Evolutionary conservation across 164 flowering plant species (phyloP).

Genomic region (Houttuynia cordata): DNA sequence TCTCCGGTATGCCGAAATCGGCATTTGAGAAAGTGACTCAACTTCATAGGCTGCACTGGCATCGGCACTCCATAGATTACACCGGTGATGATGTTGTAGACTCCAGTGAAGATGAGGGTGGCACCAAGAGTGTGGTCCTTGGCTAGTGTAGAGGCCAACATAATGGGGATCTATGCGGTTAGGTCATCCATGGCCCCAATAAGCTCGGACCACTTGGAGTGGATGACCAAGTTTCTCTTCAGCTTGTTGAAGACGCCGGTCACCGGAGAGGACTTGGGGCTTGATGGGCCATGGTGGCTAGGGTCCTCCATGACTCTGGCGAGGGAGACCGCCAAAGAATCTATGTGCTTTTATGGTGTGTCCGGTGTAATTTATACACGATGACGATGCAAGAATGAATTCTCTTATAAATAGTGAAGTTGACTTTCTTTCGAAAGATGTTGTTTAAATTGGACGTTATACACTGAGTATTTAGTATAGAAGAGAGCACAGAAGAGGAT

Average conservation of each 20-base stretch:
- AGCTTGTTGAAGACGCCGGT: conserved; percentile 11
- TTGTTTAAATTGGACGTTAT: too few relatives aligned
- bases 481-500: too few relatives aligned
- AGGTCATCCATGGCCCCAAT: conserved; percentile 90
- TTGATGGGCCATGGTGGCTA: not conserved
- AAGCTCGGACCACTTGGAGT: conserved; percentile 63
- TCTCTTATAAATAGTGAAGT: too few relatives aligned
- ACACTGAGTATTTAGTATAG: too few relatives aligned
- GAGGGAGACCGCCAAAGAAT: too few relatives aligned
- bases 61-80: conserved; percentile 77
- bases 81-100: conserved; percentile 72
- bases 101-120: conserved; percentile 69
- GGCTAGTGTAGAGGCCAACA: conserved; percentile 62
- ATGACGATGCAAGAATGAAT: too few relatives aligned
- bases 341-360: too few relatives aligned
- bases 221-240: conserved; percentile 33
- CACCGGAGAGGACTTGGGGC: not conserved
- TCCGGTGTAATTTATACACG: too few relatives aligned
- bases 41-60: conserved; percentile 98
- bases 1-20: conserved; percentile 55
- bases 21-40: conserved; percentile 55
- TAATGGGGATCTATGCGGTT: conserved; percentile 79
- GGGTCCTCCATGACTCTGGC: not conserved
- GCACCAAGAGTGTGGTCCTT: conserved; percentile 57
- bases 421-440: too few relatives aligned